A percentile compares a stretch with the other conserved stretches of the same genome.
Conservation (phyloP, 1,284 basidiomycete species). For the Schizopora paradoxa region DNA sequence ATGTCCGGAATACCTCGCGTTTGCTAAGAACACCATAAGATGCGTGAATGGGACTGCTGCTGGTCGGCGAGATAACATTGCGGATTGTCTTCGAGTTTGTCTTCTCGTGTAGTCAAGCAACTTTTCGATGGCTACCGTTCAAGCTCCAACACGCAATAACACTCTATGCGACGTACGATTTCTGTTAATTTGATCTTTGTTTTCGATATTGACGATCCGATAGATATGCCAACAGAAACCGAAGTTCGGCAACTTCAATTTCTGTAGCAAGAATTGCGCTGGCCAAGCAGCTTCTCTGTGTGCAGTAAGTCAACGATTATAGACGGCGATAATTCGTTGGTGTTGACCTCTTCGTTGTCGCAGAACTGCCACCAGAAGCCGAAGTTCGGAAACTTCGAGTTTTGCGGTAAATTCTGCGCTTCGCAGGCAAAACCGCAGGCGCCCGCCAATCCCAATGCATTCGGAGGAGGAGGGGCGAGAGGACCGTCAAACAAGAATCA, state of each 20-base stretch:
- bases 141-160: neutral
- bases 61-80: no score
- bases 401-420: slow-evolving; percentile 7
- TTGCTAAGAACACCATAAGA: no score
- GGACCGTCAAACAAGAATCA: neutral
- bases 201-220: neutral
- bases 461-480: neutral
- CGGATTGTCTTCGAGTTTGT: neutral
- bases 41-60: no score
- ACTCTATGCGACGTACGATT: slow-evolving; percentile 9
- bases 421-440: slow-evolving; percentile 5
- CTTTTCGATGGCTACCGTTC: slow-evolving; percentile 2
- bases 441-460: neutral
- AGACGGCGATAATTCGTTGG: neutral
- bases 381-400: slow-evolving; percentile 4
- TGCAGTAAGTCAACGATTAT: slow-evolving; percentile 2
- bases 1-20: neutral
- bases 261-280: slow-evolving; percentile 47
- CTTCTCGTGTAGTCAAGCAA: no score
- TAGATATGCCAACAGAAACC: slow-evolving; percentile 47
- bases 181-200: neutral
- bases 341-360: neutral
- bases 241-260: slow-evolving; percentile 44
- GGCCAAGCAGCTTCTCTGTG: slow-evolving; percentile 7
- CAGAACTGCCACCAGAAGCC: slow-evolving; percentile 10